Percentiles rank a stretch among this genome's conserved stretches.
These are phyloP conservation scores for Salix exigua DNA, from an alignment of 345 rosid genomes.

Conservation along the genomic window DNA sequence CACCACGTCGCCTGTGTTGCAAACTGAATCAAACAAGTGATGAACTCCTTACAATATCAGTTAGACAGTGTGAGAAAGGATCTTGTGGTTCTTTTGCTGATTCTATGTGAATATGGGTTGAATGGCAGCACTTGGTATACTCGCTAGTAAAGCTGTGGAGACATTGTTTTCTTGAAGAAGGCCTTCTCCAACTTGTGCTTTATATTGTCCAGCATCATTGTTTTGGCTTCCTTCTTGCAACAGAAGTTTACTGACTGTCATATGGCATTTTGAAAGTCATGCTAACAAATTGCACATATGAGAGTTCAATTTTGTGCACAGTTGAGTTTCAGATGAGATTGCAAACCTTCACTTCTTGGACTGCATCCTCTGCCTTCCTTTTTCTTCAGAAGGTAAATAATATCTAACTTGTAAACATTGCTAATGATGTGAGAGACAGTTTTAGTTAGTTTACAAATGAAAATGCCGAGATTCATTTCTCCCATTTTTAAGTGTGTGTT, in stretches of 20 bases:
- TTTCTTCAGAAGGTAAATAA: slow-evolving; percentile 42
- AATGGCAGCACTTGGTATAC: slow-evolving; percentile 17
- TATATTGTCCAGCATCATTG: slow-evolving; percentile 14
- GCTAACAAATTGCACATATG: slow-evolving; percentile 29
- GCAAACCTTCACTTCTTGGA: slow-evolving; percentile 25
- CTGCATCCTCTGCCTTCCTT: slow-evolving; percentile 44
- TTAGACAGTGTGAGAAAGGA: slow-evolving; percentile 64
- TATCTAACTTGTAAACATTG: slow-evolving; percentile 21
- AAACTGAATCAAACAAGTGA: slow-evolving; percentile 44
- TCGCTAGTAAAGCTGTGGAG: slow-evolving; percentile 8
- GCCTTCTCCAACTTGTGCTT: slow-evolving; percentile 21
- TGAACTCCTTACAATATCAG: slow-evolving; percentile 52
- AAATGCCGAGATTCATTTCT: background rate
- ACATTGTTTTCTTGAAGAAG: slow-evolving; percentile 29
- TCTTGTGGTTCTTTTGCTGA: slow-evolving; percentile 42
- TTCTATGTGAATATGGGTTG: slow-evolving; percentile 34
- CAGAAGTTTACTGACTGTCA: slow-evolving; percentile 18
- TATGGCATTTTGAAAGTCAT: slow-evolving; percentile 21
- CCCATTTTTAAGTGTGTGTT: background rate
- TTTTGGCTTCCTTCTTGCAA: slow-evolving; percentile 10
- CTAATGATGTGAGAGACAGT: slow-evolving; percentile 10
- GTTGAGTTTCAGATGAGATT: slow-evolving; percentile 26
- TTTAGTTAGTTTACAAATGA: slow-evolving; percentile 1
- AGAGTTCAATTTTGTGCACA: slow-evolving; percentile 28
- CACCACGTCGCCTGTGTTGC: slow-evolving; percentile 77